A percentile compares a stretch with the other conserved stretches of the same genome.
Conservation (phyloP, 345 rosid genomes). For the Triadica sebifera region DNA sequence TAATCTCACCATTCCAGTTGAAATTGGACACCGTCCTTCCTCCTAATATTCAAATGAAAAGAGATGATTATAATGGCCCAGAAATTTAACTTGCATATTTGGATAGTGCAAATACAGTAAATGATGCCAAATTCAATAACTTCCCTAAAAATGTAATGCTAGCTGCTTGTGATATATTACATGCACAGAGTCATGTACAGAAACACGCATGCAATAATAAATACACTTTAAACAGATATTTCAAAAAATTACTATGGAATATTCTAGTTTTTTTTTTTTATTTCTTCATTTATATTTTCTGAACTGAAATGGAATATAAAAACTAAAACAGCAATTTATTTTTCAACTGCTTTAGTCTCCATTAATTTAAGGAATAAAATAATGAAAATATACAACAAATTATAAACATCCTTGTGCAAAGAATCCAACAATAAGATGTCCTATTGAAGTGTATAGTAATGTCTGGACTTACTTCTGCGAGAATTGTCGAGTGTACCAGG, state of each 20-base stretch:
- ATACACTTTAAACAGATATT: not conserved
- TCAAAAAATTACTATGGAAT: not conserved
- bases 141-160: not conserved
- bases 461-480: conserved; percentile 43
- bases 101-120: not conserved
- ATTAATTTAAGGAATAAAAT: not conserved
- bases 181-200: not conserved
- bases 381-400: not conserved
- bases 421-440: not conserved
- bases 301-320: not conserved
- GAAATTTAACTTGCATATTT: not conserved
- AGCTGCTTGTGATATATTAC: not conserved
- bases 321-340: not conserved
- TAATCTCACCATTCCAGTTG: conserved; percentile 78
- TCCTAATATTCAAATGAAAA: conserved; percentile 39
- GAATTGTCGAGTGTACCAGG: conserved; percentile 67
- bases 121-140: not conserved
- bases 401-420: not conserved
- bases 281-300: not conserved
- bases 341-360: not conserved
- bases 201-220: not conserved
- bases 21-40: conserved; percentile 56
- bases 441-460: not conserved
- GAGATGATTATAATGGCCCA: not conserved
- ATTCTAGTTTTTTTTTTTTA: not conserved